These are phyloP conservation scores for Eucalyptus pumila DNA, from an alignment of 345 rosid species.

Conservation along the genomic window DNA sequence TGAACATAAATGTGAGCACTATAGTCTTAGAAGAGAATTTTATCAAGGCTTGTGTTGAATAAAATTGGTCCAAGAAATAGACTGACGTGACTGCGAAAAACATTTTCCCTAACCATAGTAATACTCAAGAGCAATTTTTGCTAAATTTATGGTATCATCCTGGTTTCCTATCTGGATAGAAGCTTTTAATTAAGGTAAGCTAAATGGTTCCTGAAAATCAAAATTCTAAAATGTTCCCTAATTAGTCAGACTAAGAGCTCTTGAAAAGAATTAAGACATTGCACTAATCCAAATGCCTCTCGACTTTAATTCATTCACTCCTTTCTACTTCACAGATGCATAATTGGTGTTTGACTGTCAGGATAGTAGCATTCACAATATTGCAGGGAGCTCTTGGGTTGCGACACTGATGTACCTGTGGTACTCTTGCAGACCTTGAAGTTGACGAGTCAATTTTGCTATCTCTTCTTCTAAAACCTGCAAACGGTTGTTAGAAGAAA, in stretches of 20 bases:
- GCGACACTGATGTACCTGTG: not conserved
- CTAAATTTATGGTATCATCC: not conserved
- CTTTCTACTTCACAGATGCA: not conserved
- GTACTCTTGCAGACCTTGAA: not conserved
- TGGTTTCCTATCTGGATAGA: not conserved
- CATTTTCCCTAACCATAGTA: not conserved
- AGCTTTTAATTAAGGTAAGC: not conserved
- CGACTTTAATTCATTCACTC: not conserved
- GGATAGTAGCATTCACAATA: not conserved
- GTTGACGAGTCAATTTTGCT: not conserved
- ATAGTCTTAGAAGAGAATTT: not conserved
- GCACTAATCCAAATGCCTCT: not conserved
- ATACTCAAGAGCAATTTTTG: not conserved
- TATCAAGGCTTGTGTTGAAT: not conserved
- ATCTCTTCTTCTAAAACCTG: not conserved
- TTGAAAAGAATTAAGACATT: not conserved
- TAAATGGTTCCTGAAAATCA: not conserved
- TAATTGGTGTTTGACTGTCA: not conserved
- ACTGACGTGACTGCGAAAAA: not conserved
- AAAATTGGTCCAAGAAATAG: not conserved
- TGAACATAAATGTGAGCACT: not conserved
- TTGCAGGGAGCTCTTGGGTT: not conserved
- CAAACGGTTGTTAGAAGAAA: not conserved
- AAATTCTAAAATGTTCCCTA: not conserved
- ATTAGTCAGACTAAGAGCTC: not conserved